A percentile compares a stretch with the other conserved stretches of the same genome.
phyloP scores from a whole-genome alignment of 495 filamentous ascomycete species.

The Xylaria acuta region DNA sequence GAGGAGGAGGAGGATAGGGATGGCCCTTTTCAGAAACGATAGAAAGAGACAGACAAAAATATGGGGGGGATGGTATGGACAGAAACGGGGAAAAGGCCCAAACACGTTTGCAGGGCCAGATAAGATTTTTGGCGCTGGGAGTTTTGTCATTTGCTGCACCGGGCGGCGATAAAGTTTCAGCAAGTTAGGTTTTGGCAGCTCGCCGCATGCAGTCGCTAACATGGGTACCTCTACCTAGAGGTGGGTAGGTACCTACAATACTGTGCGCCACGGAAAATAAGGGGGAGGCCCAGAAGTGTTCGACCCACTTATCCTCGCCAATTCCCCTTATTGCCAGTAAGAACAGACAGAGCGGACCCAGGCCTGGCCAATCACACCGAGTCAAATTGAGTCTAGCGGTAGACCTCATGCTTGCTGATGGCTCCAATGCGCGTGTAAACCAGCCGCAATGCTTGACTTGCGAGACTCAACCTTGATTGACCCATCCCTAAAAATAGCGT shows the following conservation, averaged over 20 bases:
- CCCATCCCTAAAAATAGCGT: conserved; percentile 11
- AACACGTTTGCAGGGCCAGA: conserved; percentile 4
- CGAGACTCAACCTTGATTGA: not conserved
- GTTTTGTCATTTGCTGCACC: not conserved
- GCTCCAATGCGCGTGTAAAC: not conserved
- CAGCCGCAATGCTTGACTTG: conserved; percentile 14
- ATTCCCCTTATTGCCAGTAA: not conserved
- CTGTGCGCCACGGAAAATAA: not conserved
- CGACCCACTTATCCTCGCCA: conserved; percentile 1
- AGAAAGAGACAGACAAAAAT: conserved; percentile 21
- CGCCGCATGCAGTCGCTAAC: conserved; percentile 7
- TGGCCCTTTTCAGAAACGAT: conserved; percentile 22
- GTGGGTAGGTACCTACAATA: not conserved
- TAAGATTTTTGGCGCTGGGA: conserved; percentile 18
- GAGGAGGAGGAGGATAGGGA: conserved; percentile 1
- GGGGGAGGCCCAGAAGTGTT: conserved; percentile 13
- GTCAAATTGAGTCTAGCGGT: not conserved
- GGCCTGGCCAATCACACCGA: conserved; percentile 12
- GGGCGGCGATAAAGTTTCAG: not conserved
- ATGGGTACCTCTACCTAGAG: not conserved
- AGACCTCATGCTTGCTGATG: not conserved
- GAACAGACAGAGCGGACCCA: conserved; percentile 11
- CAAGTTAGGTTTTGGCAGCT: conserved; percentile 7
- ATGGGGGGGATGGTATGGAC: conserved; percentile 7
- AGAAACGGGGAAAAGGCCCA: conserved; percentile 23